Evolutionary conservation across 2,329 filamentous ascomycete species (phyloP), one percentile per base, ranked within the genome.

Genomic region (Dissoconium aciculare): DNA sequence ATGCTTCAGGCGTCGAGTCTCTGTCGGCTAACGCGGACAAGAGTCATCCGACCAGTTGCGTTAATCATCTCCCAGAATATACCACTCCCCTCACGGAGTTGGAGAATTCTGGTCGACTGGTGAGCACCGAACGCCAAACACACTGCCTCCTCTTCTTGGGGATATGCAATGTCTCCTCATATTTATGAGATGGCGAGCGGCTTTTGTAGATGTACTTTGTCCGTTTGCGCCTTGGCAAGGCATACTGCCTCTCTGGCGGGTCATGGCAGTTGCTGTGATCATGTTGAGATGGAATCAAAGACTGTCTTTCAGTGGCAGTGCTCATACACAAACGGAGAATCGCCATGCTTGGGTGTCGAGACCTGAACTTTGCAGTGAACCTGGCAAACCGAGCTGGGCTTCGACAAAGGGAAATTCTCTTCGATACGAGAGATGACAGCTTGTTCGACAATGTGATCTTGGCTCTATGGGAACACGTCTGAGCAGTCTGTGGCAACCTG

Each of bases 201-300:
- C 73, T 92, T 94, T 94, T 92, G 67, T 66, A 68, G 82, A 91
- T 76, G 82, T 85, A 59, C 72, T 93, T 94, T 92, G 81, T 78
- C 69, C 81, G 81, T 74, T 66, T 37, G 43, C 36, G 35, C 33
- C 17, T 26, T 24, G 30, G 31, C 17, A 23, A 13, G 33, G 30
- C 52, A 65, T 50, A 51, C 63, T 58, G 74, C 78, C 77, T 73
- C 75, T 71, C 70, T 8, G 32, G 48, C 52, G 43, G 37, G 28
- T 37, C 37, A 42, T 15, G 12, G 13, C n/a, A n/a, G n/a, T n/a
- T n/a, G n/a, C n/a, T n/a, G n/a, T n/a, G n/a, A n/a, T n/a, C n/a
- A n/a, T n/a, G 28, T 27, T 32, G 52, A 72, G 74, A 78, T 75
- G 79, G 77, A 85, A 78, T 64, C 78, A 92, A 93, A 94, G 84